A percentile compares a stretch with the other conserved stretches of the same genome.
Evolutionary conservation across 805 yeast species (phyloP).

Genomic region (Candida multigemmis): DNA sequence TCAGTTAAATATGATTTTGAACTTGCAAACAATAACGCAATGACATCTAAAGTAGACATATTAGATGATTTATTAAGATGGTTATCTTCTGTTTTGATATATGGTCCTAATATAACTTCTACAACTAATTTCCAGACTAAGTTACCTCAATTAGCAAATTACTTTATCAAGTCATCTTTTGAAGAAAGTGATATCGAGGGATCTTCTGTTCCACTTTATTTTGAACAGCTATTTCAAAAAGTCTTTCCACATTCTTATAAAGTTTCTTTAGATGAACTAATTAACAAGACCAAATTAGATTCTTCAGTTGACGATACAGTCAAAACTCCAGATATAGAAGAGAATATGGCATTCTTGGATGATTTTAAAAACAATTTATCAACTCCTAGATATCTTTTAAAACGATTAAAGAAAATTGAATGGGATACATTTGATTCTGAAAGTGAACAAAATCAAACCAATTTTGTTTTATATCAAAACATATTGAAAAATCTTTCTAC

Average conservation of each 20-base stretch:
- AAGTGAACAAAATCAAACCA: constrained; percentile 7
- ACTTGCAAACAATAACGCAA: constrained; percentile 16
- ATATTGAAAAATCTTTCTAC: no score
- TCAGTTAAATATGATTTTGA: constrained; percentile 26
- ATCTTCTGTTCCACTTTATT: constrained; percentile 2
- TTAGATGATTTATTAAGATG: constrained; percentile 26
- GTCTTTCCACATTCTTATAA: constrained; percentile 24
- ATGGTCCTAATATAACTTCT: no score
- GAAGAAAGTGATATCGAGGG: neutral
- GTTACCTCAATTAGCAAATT: constrained; percentile 1
- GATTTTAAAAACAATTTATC: constrained; percentile 23
- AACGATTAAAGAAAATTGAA: constrained; percentile 14
- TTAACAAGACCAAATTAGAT: constrained; percentile 6
- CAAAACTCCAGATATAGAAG: constrained; percentile 10
- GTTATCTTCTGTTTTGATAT: constrained; percentile 33
- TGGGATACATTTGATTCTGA: constrained; percentile 25
- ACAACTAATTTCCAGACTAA: no score
- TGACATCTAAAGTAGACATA: constrained; percentile 16
- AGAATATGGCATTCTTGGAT: constrained; percentile 25
- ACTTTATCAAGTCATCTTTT: constrained; percentile 1
- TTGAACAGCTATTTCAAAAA: constrained; percentile 11
- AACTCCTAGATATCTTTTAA: constrained; percentile 14
- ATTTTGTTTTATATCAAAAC: no score
- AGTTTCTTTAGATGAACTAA: constrained; percentile 24
- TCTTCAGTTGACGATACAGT: constrained; percentile 2